These are phyloP conservation scores for Chytriomyces confervae DNA, from an alignment of 192 early-diverging fungal species.

Conservation along the genomic window DNA sequence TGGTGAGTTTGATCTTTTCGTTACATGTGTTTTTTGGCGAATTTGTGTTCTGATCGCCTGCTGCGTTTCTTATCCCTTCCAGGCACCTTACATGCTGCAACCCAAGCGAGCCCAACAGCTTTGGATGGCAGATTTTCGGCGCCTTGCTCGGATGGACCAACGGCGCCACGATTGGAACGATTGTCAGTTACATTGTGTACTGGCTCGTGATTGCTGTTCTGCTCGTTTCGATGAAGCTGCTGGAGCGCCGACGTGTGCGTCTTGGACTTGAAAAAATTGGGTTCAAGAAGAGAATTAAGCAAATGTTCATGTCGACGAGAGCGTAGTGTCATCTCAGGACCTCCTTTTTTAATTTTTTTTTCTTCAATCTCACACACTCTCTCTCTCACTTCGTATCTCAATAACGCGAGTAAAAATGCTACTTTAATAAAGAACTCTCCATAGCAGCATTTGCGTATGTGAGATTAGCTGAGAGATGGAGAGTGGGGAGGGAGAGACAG, in stretches of 20 bases:
- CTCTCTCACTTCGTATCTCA: too few relatives aligned
- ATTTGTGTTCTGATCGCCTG: too few relatives aligned
- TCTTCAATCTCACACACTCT: too few relatives aligned
- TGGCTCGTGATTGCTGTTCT: conserved; percentile 66
- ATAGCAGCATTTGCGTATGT: too few relatives aligned
- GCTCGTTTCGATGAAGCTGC: conserved; percentile 54
- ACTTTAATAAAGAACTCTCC: too few relatives aligned
- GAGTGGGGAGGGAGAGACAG: too few relatives aligned
- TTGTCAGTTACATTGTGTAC: conserved; percentile 79
- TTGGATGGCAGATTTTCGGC: conserved; percentile 74
- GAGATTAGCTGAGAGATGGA: too few relatives aligned
- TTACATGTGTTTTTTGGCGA: conserved; percentile 6
- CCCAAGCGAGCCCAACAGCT: conserved; percentile 39
- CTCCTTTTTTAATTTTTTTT: too few relatives aligned
- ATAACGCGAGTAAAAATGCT: too few relatives aligned
- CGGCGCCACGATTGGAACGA: conserved; percentile 72
- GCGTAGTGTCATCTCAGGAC: too few relatives aligned
- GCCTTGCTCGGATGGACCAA: conserved; percentile 80
- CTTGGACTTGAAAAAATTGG: not conserved
- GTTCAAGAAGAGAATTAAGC: not conserved
- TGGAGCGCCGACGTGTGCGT: not conserved
- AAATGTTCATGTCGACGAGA: too few relatives aligned
- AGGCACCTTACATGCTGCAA: conserved; percentile 73
- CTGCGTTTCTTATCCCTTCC: conserved; percentile 54
- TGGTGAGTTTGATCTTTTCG: conserved; percentile 29